Evolutionary conservation across 495 filamentous ascomycete species (phyloP).

Genomic region (Xylaria venustula): DNA sequence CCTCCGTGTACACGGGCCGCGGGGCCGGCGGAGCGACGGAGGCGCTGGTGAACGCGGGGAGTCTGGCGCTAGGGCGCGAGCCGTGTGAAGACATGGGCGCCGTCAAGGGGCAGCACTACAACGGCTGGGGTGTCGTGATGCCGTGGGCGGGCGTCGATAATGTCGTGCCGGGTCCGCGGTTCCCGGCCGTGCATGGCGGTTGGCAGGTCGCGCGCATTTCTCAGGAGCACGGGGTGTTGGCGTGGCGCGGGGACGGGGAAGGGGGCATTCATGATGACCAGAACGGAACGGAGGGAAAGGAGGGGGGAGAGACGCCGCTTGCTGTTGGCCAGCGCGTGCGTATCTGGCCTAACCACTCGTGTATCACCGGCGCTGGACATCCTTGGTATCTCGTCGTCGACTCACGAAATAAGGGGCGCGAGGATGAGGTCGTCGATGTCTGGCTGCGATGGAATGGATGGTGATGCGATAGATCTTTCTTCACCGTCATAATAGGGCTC

Average conservation of each 20-base stretch:
- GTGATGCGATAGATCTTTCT: conserved; percentile 31
- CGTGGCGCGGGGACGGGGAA: conserved; percentile 34
- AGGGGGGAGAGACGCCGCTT: conserved; percentile 55
- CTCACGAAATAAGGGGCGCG: conserved; percentile 45
- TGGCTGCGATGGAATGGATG: conserved; percentile 65
- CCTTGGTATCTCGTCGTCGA: conserved; percentile 79
- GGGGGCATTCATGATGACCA: too few species aligned
- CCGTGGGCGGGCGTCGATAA: conserved; percentile 46
- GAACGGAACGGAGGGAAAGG: background rate
- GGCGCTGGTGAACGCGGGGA: conserved; percentile 68
- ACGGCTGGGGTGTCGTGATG: conserved; percentile 71
- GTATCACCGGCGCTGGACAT: conserved; percentile 70
- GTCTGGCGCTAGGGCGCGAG: conserved; percentile 73
- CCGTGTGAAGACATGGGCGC: conserved; percentile 52
- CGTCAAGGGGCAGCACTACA: conserved; percentile 48
- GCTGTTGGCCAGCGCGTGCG: conserved; percentile 59
- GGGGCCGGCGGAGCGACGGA: conserved; percentile 54
- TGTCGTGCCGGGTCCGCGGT: conserved; percentile 31
- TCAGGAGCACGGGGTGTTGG: conserved; percentile 67
- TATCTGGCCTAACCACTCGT: conserved; percentile 84
- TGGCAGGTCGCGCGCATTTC: conserved; percentile 62
- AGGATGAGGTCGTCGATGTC: conserved; percentile 65
- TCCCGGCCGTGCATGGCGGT: conserved; percentile 45
- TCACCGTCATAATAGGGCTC: too few species aligned
- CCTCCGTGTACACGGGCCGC: conserved; percentile 63